Evolutionary conservation across 2,329 filamentous ascomycete species (phyloP), one percentile per base, ranked within the genome.

Genomic region (Stagonosporopsis chrysanthemi): DNA sequence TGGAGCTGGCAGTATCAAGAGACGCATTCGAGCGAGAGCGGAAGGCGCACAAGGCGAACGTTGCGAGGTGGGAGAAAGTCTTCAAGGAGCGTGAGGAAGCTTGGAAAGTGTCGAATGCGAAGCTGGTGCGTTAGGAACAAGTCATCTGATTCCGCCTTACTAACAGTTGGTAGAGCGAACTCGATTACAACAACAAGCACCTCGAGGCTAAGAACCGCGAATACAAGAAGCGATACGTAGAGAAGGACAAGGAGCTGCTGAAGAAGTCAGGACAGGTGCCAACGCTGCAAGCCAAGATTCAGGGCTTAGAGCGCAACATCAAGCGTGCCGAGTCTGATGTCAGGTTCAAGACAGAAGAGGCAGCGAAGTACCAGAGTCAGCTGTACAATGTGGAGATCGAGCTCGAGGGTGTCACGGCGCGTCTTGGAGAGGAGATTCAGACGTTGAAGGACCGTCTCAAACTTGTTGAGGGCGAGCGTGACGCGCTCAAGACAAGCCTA

Each of bases 391-490:
- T 76, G 22, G 67, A 76, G 46, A 60, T 74, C 61, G 84, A 48
- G 54, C 77, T 91, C 12, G 84, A 87, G 57, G 80, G 83, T 40
- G 87, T 91, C 70, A 88, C 52, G 85, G 87, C 50, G 82, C 84
- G 38, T 75, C 87, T 47, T 84, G 90, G 56, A 62, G 87, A 91
- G 69, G 86, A 91, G 72, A 79, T 92, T 2, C 81, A 87, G 23
- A 83, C 87, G 59, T 81, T 88, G 17, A 80, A 84, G 44, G 86
- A 89, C 62, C 83, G 82, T 43, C 80, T 90, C 64, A 86, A 84
- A 71, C 77, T 88, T 29, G 81, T 90, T 15, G 89, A 92, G 70
- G 86, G 90, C 69, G 90, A 93, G 75, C 87, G 89, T 7, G 89
- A 92, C 72, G 86, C 88, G 3, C 84, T 90, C 69, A 90, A 89